Evolutionary conservation across 352 stramenopile species (phyloP).

Genomic region (Phytophthora rubi): DNA sequence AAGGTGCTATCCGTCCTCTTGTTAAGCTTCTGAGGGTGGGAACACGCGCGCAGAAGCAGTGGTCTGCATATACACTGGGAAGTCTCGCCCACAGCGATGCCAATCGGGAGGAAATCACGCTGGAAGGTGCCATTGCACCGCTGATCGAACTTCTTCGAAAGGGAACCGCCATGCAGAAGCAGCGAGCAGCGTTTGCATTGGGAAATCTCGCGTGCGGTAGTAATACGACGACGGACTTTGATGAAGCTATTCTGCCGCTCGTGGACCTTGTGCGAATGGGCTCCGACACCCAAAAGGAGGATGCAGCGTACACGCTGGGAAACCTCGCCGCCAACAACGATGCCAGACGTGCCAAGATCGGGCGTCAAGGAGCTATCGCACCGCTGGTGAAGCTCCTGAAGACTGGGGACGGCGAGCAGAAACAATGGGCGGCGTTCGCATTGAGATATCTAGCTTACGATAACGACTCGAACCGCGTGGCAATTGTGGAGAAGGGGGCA

Average conservation of each 20-base stretch:
- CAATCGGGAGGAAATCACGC: slow-evolving; percentile 1
- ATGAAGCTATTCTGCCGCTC: background rate
- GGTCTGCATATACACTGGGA: slow-evolving; percentile 3
- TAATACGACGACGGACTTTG: background rate
- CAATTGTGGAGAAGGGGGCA: slow-evolving; percentile 10
- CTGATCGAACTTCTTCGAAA: background rate
- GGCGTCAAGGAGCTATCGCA: background rate
- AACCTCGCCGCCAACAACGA: background rate
- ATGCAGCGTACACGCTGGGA: background rate
- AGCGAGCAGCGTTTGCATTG: slow-evolving; percentile 10
- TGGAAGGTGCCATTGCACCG: no score
- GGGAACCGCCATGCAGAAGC: slow-evolving; percentile 11
- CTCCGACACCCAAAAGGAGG: slow-evolving; percentile 3
- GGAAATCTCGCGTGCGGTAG: slow-evolving; percentile 8
- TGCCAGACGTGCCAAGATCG: background rate
- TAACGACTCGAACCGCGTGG: slow-evolving; percentile 4
- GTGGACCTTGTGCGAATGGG: slow-evolving; percentile 10
- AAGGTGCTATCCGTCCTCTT: slow-evolving; percentile 2
- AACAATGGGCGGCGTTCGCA: slow-evolving; percentile 4
- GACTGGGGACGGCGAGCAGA: background rate
- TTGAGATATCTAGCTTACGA: slow-evolving; percentile 4
- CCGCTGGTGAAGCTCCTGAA: background rate
- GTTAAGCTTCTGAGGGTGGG: slow-evolving; percentile 5
- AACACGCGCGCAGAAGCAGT: slow-evolving; percentile 12
- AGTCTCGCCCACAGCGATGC: slow-evolving; percentile 2